Base-by-base conservation (phyloP, 2,329 filamentous ascomycete genomes). In the Teratosphaeria gauchensis region DNA sequence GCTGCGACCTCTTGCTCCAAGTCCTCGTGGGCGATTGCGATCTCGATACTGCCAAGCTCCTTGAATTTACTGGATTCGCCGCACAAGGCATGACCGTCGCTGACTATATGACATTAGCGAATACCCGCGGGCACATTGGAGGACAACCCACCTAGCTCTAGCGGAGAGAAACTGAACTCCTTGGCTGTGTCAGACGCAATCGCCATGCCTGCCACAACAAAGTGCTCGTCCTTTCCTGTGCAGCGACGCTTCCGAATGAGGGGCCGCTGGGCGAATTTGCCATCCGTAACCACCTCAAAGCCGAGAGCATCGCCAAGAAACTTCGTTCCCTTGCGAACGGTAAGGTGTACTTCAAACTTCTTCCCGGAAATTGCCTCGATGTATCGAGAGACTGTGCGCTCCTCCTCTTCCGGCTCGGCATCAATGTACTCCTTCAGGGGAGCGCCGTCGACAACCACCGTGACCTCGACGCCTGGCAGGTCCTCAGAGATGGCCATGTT, bases 361-460 rank as follows among this genome's bases (percentile, higher is more conserved):
- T 64, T 55, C 14, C 55, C 62, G 11, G 59, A 54, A 1, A 53
- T 55, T 5, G 60, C 64, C 51, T 66, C 63, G 33, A 69, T 57
- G 59, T 67, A 69, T 12, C 61, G 60, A 4, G 60, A 65, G 11
- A 61, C 56, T 0, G 61, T 63, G 33, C 58, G 56, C 11, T 42
- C 21, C 16, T 59, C 42, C 16, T 62, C 56, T 16, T 58, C 56
- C 2, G 21, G 32, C 5, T 62, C 55, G 1, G 48, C 9, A 11
- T 66, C 64, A 4, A 38, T 56, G 55, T 68, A 60, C 53, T 69
- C 67, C 28, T 58, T 52, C 3, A 68, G 60, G 3, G 62, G 42
- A 16, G 64, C 6, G 5, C 59, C 64, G 9, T 63, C 51, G 24
- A 69, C 57, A 28, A 38, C 58, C 16, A 68, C 57, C 3, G 33